Conservation (phyloP, 495 filamentous ascomycete species). For the Stereocaulon alpinum region DNA sequence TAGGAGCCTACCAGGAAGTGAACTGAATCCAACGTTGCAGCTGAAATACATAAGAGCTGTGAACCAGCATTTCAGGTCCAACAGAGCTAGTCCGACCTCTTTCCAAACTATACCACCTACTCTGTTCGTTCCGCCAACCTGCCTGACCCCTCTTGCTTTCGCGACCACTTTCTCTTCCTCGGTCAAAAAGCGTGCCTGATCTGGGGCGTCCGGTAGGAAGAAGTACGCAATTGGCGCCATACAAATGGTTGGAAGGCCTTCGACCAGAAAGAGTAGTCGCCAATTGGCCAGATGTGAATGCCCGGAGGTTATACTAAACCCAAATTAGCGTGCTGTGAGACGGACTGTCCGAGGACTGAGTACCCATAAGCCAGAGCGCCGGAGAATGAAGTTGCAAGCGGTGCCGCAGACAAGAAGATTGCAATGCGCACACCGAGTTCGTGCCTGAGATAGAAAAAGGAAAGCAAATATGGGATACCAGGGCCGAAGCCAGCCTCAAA, state of each 20-base stretch:
- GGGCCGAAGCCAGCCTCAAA: conserved; percentile 61
- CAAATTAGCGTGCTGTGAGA: neutral
- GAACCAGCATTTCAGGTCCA: conserved; percentile 52
- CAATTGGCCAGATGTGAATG: conserved; percentile 58
- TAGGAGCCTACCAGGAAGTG: conserved; percentile 42
- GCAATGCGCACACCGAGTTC: conserved; percentile 71
- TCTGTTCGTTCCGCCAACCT: conserved; percentile 49
- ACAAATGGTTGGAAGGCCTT: conserved; percentile 62
- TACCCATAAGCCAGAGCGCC: conserved; percentile 64
- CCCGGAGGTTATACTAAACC: conserved; percentile 54
- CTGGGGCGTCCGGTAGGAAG: conserved; percentile 61
- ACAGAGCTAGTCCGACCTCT: conserved; percentile 46
- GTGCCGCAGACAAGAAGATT: conserved; percentile 66
- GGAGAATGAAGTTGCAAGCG: conserved; percentile 73
- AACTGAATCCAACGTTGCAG: conserved; percentile 64
- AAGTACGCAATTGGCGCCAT: conserved; percentile 58
- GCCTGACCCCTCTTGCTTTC: conserved; percentile 48
- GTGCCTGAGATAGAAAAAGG: conserved; percentile 73
- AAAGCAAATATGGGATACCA: conserved; percentile 60
- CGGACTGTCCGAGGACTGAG: neutral
- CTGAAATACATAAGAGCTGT: conserved; percentile 30
- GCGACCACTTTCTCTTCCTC: conserved; percentile 63
- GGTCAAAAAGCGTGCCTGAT: conserved; percentile 57
- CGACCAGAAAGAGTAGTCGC: conserved; percentile 74
- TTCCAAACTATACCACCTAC: conserved; percentile 44